Conservation (phyloP, 495 filamentous ascomycete genomes). For the Aspergillus carlsbadensis region DNA sequence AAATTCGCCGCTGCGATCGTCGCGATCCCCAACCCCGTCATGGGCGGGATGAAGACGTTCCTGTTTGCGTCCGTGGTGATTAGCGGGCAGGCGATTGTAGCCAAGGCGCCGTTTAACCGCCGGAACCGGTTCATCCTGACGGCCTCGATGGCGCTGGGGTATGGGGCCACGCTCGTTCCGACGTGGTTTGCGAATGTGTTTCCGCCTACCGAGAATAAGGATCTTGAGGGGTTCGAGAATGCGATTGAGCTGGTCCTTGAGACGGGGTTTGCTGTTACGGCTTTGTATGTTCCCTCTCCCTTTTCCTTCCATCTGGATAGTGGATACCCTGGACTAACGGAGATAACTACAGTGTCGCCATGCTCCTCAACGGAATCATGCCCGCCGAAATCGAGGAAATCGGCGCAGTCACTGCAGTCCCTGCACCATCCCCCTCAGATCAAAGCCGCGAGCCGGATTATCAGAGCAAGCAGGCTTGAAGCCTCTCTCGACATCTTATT, state of each 20-base stretch:
- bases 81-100: slow-evolving; percentile 81
- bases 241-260: slow-evolving; percentile 82
- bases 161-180: slow-evolving; percentile 79
- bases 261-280: slow-evolving; percentile 66
- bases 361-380: slow-evolving; percentile 15
- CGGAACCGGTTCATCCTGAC: slow-evolving; percentile 89
- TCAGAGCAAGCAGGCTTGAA: slow-evolving; percentile 5
- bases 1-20: slow-evolving; percentile 88
- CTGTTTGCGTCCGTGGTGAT: slow-evolving; percentile 82
- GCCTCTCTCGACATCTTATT: too few relatives aligned
- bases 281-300: slow-evolving; percentile 37
- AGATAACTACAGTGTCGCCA: slow-evolving; percentile 6
- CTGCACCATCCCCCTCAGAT: background rate
- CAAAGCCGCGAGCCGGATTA: background rate
- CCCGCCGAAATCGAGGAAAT: slow-evolving; percentile 13
- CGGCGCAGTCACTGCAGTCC: background rate
- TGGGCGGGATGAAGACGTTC: slow-evolving; percentile 94
- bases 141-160: slow-evolving; percentile 71
- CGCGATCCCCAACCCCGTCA: slow-evolving; percentile 73
- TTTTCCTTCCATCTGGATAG: background rate
- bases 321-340: background rate
- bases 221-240: slow-evolving; percentile 75
- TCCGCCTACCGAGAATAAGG: slow-evolving; percentile 70
- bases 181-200: slow-evolving; percentile 67
- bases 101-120: slow-evolving; percentile 73